Evolutionary conservation across 495 filamentous ascomycete genomes (phyloP), one percentile per base, ranked within the genome.

Genomic region (Pseudomonodictys pantanalensis): DNA sequence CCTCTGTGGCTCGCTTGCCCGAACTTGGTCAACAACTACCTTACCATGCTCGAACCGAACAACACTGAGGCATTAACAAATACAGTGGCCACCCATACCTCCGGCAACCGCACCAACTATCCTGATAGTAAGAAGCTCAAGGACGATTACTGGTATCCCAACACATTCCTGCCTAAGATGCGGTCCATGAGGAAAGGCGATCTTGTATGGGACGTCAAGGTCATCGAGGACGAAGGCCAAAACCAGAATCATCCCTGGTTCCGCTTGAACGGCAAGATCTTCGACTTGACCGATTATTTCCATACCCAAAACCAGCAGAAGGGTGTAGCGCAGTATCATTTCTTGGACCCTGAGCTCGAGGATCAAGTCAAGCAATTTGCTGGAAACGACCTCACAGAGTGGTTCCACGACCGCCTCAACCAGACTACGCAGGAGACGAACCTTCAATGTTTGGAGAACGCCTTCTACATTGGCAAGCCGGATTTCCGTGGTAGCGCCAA

Each of bases 221-320:
- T 68, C 24, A 81, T 93, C 66, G 75, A 80, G n/a, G 77, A 71
- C 18, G 73, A 83, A 22, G 92, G 91, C n/a, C 67, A 82, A 33
- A 77, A 85, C 45, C 69, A 84, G 28, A 78, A 83, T 54, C 89
- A 88, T 33, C 78, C 81, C 58, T 97, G 95, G 90, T 85, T 88
- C 58, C 86, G 90, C 56, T 78, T 92, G 47, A 75, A 89, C 46
- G 76, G 81, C 38, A 83, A 78, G 24, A 77, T 97, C 22, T 97
- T 92, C 67, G 95, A 98, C 69, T 72, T 98, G 39, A 95, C 89
- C 1, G 82, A 97, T 68, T 98, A 98, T 73, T 90, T 90, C 72
- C 75, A 89, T 52, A 95, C 92, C 7, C 58, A 78, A 51, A 71
- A 79, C 18, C 23, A 66, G 23, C 73, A 79, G 69, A 77, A 85